Evolutionary conservation across 441 rosid genomes (phyloP).

Genomic region (Oxalis stricta): DNA sequence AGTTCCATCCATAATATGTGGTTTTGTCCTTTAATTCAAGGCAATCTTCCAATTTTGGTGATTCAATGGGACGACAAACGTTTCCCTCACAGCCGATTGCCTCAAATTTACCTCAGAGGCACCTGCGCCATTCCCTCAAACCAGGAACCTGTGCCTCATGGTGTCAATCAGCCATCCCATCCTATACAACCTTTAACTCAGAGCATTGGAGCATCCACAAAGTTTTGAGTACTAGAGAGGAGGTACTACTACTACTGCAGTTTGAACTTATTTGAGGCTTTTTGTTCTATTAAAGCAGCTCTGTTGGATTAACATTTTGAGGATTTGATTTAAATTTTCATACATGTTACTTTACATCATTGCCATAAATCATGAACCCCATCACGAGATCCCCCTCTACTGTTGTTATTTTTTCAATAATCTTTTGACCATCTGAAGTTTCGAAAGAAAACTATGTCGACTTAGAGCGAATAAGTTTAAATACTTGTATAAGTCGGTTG

Average conservation of each 20-base stretch:
- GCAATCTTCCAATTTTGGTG: conserved; percentile 22
- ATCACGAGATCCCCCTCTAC: too few relatives aligned
- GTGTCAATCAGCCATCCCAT: conserved; percentile 24
- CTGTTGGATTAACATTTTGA: not conserved
- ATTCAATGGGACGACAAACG: conserved; percentile 27
- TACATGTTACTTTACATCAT: too few relatives aligned
- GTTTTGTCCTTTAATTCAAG: conserved; percentile 17
- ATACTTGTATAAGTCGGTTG: too few relatives aligned
- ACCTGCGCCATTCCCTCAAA: conserved; percentile 31
- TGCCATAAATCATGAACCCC: too few relatives aligned
- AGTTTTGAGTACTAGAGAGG: conserved; percentile 19
- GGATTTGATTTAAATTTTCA: too few relatives aligned
- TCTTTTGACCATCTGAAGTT: too few relatives aligned
- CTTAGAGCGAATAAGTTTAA: too few relatives aligned
- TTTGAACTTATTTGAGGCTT: not conserved
- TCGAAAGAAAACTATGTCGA: too few relatives aligned
- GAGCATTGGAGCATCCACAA: conserved; percentile 29
- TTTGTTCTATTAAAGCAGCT: not conserved
- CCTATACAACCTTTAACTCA: conserved; percentile 14
- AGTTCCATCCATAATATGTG: not conserved
- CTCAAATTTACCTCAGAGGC: conserved; percentile 26
- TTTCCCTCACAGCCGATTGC: conserved; percentile 34
- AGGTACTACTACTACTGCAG: conserved; percentile 20
- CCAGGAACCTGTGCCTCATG: conserved; percentile 22
- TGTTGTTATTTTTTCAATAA: too few relatives aligned